These are phyloP conservation scores for Kregervanrija delftensis DNA, from an alignment of 805 yeast genomes.

Conservation along the genomic window DNA sequence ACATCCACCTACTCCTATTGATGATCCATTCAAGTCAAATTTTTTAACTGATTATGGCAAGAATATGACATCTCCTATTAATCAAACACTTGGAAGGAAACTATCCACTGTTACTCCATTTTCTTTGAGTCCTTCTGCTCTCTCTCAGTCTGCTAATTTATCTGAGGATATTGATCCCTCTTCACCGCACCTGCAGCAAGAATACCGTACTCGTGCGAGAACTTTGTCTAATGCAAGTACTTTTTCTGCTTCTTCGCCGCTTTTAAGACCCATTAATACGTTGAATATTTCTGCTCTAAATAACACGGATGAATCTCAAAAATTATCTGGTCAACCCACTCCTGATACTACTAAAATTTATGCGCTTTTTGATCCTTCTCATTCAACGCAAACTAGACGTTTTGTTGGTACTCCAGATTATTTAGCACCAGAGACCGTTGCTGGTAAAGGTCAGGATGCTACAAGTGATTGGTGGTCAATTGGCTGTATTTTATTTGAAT, in stretches of 20 bases:
- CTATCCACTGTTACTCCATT: slow-evolving; percentile 17
- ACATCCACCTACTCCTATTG: slow-evolving; percentile 2
- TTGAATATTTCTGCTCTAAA: slow-evolving; percentile 35
- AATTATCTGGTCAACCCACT: background rate
- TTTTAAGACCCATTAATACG: slow-evolving; percentile 38
- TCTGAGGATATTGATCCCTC: background rate
- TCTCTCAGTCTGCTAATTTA: background rate
- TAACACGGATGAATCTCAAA: background rate
- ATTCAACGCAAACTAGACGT: slow-evolving; percentile 41
- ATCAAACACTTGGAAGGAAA: slow-evolving; percentile 3
- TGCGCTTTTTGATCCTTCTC: slow-evolving; percentile 67
- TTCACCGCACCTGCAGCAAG: slow-evolving; percentile 9
- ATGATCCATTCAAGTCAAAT: slow-evolving; percentile 16
- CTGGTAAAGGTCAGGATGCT: slow-evolving; percentile 75
- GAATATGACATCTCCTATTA: too few species aligned
- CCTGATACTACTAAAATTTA: slow-evolving; percentile 30
- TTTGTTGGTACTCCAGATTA: slow-evolving; percentile 98
- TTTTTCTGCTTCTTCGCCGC: slow-evolving; percentile 37
- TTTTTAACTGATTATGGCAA: slow-evolving; percentile 1
- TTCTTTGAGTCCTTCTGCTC: slow-evolving; percentile 17
- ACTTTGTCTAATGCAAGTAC: slow-evolving; percentile 33
- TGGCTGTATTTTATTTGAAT: slow-evolving; percentile 92
- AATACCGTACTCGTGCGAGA: slow-evolving; percentile 13
- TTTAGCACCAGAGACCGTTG: slow-evolving; percentile 91
- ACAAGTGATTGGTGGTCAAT: slow-evolving; percentile 99